Evolutionary conservation across 768 basidiomycete species (phyloP), one percentile per base, ranked within the genome.

Genomic region (Botryobasidium botryosum): DNA sequence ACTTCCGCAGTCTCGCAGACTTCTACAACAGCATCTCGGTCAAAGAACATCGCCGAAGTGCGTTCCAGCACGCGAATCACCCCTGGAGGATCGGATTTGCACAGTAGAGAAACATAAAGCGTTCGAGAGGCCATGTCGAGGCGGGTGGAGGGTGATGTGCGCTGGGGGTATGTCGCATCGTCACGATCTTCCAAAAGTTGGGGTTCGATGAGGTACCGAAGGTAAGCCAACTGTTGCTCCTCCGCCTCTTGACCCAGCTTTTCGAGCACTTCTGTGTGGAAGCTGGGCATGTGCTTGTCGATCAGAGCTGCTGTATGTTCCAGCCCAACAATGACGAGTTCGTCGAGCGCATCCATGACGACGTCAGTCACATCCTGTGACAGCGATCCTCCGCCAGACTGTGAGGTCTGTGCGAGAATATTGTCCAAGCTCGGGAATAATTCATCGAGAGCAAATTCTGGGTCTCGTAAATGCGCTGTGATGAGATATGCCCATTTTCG

Each of bases 401-500:
- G 67, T 26, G 58, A 58, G 3, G 73, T 69, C 21, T 59, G 54
- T 2, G 57, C 51, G 7, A 94, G 62, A 15, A 80, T 73, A 33
- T 75, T 73, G 46, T 81, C 71, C 0, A 84, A 55, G 36, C 67
- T 70, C n/a, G 60, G 55, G 54, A 92, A 77, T n/a, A 85, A 52
- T 21, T 81, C 79, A 2, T 66, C 55, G 3, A 68, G 55, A 6
- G 63, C 67, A 36, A 83, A 59, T 36, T 76, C 72, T 2, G 74
- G 68, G 59, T 96, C 91, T 17, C 73, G 68, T 33, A 97, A 58
- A 55, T 78, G 82, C 3, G 84, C 79, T 39, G 68, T 64, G 23
- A 92, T 61, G 28, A 96, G 66, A 13, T 71, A 66, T 3, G 71
- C 67, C 90, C 88, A 97, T 49, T 71, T 68, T 20, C 62, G 68